These are phyloP conservation scores for Ophiostoma himal-ulmi DNA, from an alignment of 2,329 filamentous ascomycete genomes.

Conservation along the genomic window DNA sequence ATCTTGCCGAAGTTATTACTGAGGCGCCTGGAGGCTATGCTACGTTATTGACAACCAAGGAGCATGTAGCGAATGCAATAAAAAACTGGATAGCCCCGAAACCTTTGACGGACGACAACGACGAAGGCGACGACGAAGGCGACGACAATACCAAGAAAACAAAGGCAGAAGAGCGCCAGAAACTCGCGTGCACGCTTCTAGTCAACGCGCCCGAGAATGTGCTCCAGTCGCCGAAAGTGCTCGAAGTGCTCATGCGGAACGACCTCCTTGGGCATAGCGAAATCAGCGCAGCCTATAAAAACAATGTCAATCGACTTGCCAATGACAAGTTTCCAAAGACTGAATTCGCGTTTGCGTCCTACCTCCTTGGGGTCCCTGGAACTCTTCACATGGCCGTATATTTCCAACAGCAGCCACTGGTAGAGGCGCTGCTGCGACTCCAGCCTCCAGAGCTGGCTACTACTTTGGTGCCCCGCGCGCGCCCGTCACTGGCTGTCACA, in stretches of 20 bases:
- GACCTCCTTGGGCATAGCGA: neutral
- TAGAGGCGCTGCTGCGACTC: conserved; percentile 16
- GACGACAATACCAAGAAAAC: too few relatives aligned
- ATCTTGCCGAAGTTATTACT: neutral
- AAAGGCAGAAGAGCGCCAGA: neutral
- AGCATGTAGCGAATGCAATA: too few relatives aligned
- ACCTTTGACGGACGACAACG: too few relatives aligned
- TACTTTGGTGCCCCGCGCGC: too few relatives aligned
- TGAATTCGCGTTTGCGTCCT: neutral
- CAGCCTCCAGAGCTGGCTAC: too few relatives aligned
- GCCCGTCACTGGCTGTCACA: conserved; percentile 1
- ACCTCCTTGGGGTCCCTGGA: neutral
- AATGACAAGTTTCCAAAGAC: neutral
- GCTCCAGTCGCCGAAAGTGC: neutral
- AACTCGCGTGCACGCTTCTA: neutral
- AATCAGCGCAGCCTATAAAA: neutral
- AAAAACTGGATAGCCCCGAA: too few relatives aligned
- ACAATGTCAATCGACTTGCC: neutral
- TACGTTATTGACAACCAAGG: too few relatives aligned
- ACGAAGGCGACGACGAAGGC: too few relatives aligned
- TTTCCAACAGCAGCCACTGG: conserved; percentile 17
- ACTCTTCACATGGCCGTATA: conserved; percentile 18
- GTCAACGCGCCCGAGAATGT: neutral
- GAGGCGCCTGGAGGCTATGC: neutral
- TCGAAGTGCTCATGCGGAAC: neutral